Conservation (phyloP, 2,329 filamentous ascomycete species). For the Aureobasidium sp. region DNA sequence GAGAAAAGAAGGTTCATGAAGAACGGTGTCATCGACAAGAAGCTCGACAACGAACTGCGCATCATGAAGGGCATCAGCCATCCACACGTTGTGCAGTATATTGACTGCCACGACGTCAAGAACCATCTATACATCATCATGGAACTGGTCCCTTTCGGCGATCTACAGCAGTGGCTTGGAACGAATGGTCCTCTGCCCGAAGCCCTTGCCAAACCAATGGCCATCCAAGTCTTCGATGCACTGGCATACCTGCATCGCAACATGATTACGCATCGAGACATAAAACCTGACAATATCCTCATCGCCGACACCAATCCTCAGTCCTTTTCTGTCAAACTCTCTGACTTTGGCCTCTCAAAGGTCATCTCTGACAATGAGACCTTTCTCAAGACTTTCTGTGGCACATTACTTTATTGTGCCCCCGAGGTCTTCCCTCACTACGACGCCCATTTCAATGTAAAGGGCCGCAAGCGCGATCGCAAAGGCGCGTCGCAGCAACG, state of each 20-base stretch:
- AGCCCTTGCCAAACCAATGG: conserved; percentile 60
- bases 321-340: conserved; percentile 72
- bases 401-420: conserved; percentile 90
- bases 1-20: conserved; percentile 92
- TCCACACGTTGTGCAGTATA: conserved; percentile 83
- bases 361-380: conserved; percentile 79
- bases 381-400: conserved; percentile 92
- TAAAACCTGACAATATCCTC: conserved; percentile 97
- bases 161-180: conserved; percentile 67
- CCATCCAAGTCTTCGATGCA: conserved; percentile 70
- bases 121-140: conserved; percentile 90
- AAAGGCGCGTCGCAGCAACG: conserved; percentile 40
- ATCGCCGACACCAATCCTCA: conserved; percentile 62
- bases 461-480: conserved; percentile 49
- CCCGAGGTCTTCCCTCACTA: conserved; percentile 91
- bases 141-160: conserved; percentile 80
- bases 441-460: conserved; percentile 54
- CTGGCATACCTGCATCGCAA: conserved; percentile 78
- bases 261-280: conserved; percentile 94
- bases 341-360: conserved; percentile 94
- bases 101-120: conserved; percentile 78
- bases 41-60: conserved; percentile 92
- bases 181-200: conserved; percentile 60
- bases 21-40: conserved; percentile 80
- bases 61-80: conserved; percentile 87